phyloP scores from a whole-genome alignment of 257 asterid genomes.

The Ilex asprella region DNA sequence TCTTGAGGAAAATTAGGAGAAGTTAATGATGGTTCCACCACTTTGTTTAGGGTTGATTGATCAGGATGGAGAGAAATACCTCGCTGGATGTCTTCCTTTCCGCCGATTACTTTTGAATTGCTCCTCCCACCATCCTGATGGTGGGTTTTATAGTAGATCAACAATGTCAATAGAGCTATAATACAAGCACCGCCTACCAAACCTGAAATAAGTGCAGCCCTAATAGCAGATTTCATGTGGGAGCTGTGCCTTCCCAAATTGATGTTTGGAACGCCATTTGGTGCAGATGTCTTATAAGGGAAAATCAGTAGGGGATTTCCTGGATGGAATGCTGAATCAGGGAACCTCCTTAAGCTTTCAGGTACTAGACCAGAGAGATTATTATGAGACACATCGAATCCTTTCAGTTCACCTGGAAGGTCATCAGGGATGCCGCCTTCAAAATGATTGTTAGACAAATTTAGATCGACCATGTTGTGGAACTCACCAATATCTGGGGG shows the following conservation, averaged over 20 bases:
- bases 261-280: slow-evolving; percentile 25
- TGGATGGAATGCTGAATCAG: slow-evolving; percentile 73
- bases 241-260: slow-evolving; percentile 30
- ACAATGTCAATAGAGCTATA: slow-evolving; percentile 29
- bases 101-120: slow-evolving; percentile 24
- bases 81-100: slow-evolving; percentile 39
- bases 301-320: slow-evolving; percentile 61
- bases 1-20: slow-evolving; percentile 22
- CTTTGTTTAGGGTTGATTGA: neutral
- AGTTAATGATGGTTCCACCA: slow-evolving; percentile 6
- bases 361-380: slow-evolving; percentile 84
- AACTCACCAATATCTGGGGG: slow-evolving; percentile 50
- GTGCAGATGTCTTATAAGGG: slow-evolving; percentile 28
- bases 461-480: slow-evolving; percentile 41
- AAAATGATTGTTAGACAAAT: slow-evolving; percentile 54
- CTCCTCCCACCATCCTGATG: slow-evolving; percentile 17
- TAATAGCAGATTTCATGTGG: slow-evolving; percentile 31
- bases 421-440: slow-evolving; percentile 63
- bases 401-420: slow-evolving; percentile 40
- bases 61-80: slow-evolving; percentile 1
- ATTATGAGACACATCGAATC: slow-evolving; percentile 59
- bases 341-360: slow-evolving; percentile 53
- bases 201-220: slow-evolving; percentile 56
- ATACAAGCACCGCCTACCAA: slow-evolving; percentile 38
- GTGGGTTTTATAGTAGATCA: slow-evolving; percentile 45